phyloP scores from a whole-genome alignment of 176 grass and related monocot genomes.

The Pontederia crassipes region DNA sequence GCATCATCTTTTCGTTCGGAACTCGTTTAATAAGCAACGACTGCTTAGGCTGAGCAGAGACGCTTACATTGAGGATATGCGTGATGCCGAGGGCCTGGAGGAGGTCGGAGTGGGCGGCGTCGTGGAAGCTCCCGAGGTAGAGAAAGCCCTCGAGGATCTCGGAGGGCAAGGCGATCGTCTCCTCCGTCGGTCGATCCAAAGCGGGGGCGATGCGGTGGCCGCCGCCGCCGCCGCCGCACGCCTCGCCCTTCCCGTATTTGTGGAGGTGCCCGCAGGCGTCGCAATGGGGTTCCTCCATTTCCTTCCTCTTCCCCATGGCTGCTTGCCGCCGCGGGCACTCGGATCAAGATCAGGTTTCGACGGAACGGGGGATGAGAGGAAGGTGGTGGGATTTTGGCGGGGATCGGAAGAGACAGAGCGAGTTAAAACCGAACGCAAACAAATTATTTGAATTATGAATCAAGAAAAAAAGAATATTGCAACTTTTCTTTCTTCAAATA shows the following conservation, averaged over 20 bases:
- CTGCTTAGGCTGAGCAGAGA: too few species aligned
- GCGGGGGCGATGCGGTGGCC: conserved; percentile 47
- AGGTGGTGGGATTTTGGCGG: too few species aligned
- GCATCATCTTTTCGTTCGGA: too few species aligned
- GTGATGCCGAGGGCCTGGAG: conserved; percentile 54
- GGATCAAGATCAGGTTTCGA: too few species aligned
- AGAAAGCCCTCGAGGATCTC: conserved; percentile 75
- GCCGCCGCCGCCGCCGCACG: conserved; percentile 84
- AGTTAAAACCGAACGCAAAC: too few species aligned
- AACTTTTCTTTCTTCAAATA: too few species aligned
- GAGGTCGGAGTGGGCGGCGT: conserved; percentile 62
- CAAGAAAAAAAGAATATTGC: too few species aligned
- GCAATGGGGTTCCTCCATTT: conserved; percentile 34
- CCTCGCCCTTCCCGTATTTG: conserved; percentile 85
- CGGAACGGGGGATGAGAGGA: too few species aligned
- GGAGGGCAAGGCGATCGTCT: conserved; percentile 54
- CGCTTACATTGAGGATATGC: conserved; percentile 75
- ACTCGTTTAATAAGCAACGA: too few species aligned
- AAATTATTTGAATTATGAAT: too few species aligned
- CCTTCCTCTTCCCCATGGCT: conserved; percentile 40
- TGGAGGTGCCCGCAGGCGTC: conserved; percentile 93
- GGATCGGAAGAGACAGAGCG: too few species aligned
- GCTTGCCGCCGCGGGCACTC: too few species aligned
- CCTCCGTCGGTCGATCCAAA: background rate
- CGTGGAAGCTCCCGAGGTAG: conserved; percentile 88